Percentiles rank a stretch among this genome's conserved stretches.
Conservation (phyloP, 1,284 basidiomycete genomes). For the Cutaneotrichosporon spelunceum region DNA sequence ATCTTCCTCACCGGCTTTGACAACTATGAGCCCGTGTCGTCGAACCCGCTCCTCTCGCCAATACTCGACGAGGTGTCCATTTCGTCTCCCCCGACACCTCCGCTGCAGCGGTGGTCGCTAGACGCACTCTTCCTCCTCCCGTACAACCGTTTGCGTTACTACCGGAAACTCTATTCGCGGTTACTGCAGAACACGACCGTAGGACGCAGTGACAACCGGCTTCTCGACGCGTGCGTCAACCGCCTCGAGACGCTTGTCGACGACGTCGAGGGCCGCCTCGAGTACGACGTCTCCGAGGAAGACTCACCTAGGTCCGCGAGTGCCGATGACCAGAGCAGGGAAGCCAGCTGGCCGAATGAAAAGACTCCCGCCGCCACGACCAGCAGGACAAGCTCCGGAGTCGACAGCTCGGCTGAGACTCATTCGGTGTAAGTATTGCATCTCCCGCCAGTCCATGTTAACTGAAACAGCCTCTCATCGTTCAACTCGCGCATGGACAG, state of each 20-base stretch:
- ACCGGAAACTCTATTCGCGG: conserved; percentile 83
- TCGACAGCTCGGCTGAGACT: conserved; percentile 40
- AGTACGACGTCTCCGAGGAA: conserved; percentile 45
- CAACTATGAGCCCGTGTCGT: conserved; percentile 69
- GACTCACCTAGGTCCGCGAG: conserved; percentile 18
- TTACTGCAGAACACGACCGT: conserved; percentile 83
- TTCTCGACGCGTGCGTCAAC: conserved; percentile 75
- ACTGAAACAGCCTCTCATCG: conserved; percentile 37
- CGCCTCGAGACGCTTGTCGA: conserved; percentile 72
- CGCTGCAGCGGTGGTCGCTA: conserved; percentile 66
- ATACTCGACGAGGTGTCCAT: conserved; percentile 70
- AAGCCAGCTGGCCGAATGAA: conserved; percentile 36
- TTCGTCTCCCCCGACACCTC: conserved; percentile 58
- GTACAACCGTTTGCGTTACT: conserved; percentile 79
- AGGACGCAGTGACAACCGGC: conserved; percentile 79
- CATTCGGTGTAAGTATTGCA: conserved; percentile 38
- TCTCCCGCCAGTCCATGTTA: conserved; percentile 8
- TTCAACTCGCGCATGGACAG: conserved; percentile 47
- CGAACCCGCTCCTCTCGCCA: conserved; percentile 66
- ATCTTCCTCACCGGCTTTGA: conserved; percentile 79
- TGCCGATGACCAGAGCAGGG: conserved; percentile 23
- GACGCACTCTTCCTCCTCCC: conserved; percentile 85
- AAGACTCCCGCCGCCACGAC: conserved; percentile 26
- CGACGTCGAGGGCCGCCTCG: conserved; percentile 63
- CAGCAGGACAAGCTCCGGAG: conserved; percentile 41